A percentile compares a stretch with the other conserved stretches of the same genome.
Conservation (phyloP, 345 rosid genomes). For the Cardamine resedifolia region DNA sequence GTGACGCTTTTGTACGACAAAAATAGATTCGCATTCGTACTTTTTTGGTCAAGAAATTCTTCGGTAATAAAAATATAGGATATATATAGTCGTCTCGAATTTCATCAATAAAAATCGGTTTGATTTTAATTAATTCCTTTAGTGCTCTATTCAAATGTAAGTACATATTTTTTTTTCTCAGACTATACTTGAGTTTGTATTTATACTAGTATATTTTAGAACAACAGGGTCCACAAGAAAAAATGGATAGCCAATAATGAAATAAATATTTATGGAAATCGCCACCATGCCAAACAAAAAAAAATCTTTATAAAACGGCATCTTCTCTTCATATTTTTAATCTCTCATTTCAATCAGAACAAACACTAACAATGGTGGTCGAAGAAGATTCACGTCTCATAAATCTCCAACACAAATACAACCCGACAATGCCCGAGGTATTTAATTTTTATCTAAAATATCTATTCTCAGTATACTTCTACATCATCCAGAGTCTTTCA, state of each 20-base stretch:
- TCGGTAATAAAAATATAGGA: not conserved
- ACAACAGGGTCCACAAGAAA: constrained; percentile 9
- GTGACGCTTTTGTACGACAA: constrained; percentile 27
- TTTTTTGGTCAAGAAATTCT: constrained; percentile 22
- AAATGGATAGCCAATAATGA: constrained; percentile 14
- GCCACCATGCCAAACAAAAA: constrained; percentile 13
- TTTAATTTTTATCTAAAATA: not conserved
- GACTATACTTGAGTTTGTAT: not conserved
- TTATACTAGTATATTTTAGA: not conserved
- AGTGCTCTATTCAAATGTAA: not conserved
- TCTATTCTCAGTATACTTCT: constrained; percentile 4
- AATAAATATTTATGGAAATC: not conserved
- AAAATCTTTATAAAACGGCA: constrained; percentile 30
- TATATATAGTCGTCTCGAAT: constrained; percentile 3
- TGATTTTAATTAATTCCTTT: not conserved
- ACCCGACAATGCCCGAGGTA: constrained; percentile 76
- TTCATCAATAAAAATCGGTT: not conserved
- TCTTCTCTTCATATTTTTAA: constrained; percentile 25
- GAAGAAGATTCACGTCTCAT: constrained; percentile 44
- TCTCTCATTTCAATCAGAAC: constrained; percentile 25
- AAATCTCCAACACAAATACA: constrained; percentile 38
- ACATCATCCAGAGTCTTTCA: not conserved
- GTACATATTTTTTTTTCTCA: not conserved
- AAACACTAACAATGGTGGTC: constrained; percentile 42
- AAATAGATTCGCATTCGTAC: constrained; percentile 16